A percentile compares a stretch with the other conserved stretches of the same genome.
Conservation (phyloP, 2,329 filamentous ascomycete species). For the Cladosporium sp. region DNA sequence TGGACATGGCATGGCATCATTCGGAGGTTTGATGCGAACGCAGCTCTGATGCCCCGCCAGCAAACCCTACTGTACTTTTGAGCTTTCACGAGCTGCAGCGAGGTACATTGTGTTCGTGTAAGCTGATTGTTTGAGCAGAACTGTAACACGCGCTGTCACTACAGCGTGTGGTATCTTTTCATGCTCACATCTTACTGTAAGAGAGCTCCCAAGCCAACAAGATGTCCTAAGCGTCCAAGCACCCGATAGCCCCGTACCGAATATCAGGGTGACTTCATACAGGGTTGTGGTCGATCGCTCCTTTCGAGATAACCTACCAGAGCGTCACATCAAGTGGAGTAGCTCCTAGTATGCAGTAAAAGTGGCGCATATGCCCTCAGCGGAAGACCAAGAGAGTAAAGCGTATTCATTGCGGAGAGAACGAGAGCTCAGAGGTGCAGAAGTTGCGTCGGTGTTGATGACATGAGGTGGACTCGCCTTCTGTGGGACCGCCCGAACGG, state of each 20-base stretch:
- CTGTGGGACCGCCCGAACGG: not conserved
- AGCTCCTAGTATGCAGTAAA: not conserved
- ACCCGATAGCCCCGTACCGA: not conserved
- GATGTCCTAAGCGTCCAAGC: not conserved
- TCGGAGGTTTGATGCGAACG: not conserved
- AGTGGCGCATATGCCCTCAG: not conserved
- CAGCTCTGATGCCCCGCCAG: not conserved
- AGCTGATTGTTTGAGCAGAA: not conserved
- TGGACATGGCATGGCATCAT: not conserved
- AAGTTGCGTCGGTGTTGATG: conserved; percentile 4
- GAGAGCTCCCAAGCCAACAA: not conserved
- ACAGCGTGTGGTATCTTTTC: not conserved
- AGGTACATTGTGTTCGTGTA: not conserved
- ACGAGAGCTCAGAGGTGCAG: conserved; percentile 12
- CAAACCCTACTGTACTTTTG: not conserved
- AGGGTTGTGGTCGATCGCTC: not conserved
- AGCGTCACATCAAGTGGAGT: not conserved
- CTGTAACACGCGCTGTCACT: too few species aligned
- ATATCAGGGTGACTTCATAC: not conserved
- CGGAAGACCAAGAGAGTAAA: not conserved
- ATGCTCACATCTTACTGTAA: not conserved
- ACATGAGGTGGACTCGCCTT: conserved; percentile 1
- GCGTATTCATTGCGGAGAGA: not conserved
- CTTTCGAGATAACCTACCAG: not conserved
- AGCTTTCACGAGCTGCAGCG: not conserved